These are phyloP conservation scores for Imleria badia DNA, from an alignment of 768 basidiomycete species.

Conservation along the genomic window DNA sequence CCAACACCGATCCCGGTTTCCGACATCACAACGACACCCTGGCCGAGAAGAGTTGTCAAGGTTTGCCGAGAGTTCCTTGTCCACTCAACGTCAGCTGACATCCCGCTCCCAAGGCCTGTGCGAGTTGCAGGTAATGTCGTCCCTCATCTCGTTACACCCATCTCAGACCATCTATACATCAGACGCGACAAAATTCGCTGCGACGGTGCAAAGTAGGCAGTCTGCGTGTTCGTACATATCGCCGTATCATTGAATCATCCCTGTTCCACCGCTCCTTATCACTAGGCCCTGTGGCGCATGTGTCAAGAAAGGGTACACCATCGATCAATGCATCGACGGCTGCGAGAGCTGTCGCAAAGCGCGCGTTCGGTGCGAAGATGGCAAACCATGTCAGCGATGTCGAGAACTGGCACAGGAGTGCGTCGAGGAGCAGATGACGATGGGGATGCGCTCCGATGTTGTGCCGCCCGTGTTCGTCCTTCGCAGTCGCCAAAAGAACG, in stretches of 20 bases:
- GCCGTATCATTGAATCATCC: slow-evolving; percentile 2
- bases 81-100: slow-evolving; percentile 14
- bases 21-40: slow-evolving; percentile 47
- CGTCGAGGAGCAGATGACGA: slow-evolving; percentile 38
- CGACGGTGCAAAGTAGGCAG: slow-evolving; percentile 48
- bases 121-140: slow-evolving; percentile 49
- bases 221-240: not conserved
- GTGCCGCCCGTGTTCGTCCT: slow-evolving; percentile 21
- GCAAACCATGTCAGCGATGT: slow-evolving; percentile 37
- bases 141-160: not conserved
- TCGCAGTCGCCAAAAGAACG: slow-evolving; percentile 37
- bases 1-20: slow-evolving; percentile 46
- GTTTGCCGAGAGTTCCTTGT: slow-evolving; percentile 32
- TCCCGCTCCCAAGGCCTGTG: slow-evolving; percentile 46
- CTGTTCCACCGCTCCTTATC: not conserved
- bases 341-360: slow-evolving; percentile 59
- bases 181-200: slow-evolving; percentile 66
- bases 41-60: slow-evolving; percentile 54
- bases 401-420: slow-evolving; percentile 42
- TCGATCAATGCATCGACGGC: slow-evolving; percentile 58
- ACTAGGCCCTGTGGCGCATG: slow-evolving; percentile 60
- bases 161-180: not conserved
- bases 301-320: slow-evolving; percentile 49
- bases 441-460: slow-evolving; percentile 25
- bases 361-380: slow-evolving; percentile 43